Conservation (phyloP, 768 basidiomycete genomes). For the Udeniomyces megalosporus region DNA sequence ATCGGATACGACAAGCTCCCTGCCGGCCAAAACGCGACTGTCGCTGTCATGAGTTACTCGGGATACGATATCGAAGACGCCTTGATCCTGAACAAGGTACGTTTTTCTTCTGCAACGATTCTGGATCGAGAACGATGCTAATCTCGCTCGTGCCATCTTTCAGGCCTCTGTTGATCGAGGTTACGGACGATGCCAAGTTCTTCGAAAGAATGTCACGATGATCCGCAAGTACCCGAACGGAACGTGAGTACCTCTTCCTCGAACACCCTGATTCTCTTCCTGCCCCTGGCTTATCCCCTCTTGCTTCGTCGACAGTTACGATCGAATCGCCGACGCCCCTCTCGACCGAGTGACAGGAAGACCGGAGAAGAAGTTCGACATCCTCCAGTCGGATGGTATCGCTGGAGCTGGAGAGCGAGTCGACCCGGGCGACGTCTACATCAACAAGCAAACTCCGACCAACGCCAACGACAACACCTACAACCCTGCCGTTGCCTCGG, state of each 20-base stretch:
- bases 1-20: slow-evolving; percentile 92
- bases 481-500: slow-evolving; percentile 35
- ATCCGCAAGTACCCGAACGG: slow-evolving; percentile 94
- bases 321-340: slow-evolving; percentile 86
- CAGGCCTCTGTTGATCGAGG: slow-evolving; percentile 92
- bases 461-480: slow-evolving; percentile 86
- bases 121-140: too few species aligned
- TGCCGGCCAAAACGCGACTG: slow-evolving; percentile 93
- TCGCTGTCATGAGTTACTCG: slow-evolving; percentile 98
- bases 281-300: too few species aligned
- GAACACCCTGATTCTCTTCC: not conserved
- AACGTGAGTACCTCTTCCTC: slow-evolving; percentile 45
- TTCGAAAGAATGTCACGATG: slow-evolving; percentile 85
- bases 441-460: slow-evolving; percentile 91
- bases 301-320: slow-evolving; percentile 46
- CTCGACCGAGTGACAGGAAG: slow-evolving; percentile 57
- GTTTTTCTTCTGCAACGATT: too few species aligned
- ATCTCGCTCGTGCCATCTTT: slow-evolving; percentile 3
- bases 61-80: slow-evolving; percentile 99
- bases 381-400: slow-evolving; percentile 80
- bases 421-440: slow-evolving; percentile 79
- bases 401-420: slow-evolving; percentile 89
- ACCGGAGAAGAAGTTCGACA: slow-evolving; percentile 67
- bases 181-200: slow-evolving; percentile 91
- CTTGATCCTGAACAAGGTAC: slow-evolving; percentile 78